Evolutionary conservation across 1,139 yeast genomes (phyloP).

Genomic region (Yamadazyma dendronema): DNA sequence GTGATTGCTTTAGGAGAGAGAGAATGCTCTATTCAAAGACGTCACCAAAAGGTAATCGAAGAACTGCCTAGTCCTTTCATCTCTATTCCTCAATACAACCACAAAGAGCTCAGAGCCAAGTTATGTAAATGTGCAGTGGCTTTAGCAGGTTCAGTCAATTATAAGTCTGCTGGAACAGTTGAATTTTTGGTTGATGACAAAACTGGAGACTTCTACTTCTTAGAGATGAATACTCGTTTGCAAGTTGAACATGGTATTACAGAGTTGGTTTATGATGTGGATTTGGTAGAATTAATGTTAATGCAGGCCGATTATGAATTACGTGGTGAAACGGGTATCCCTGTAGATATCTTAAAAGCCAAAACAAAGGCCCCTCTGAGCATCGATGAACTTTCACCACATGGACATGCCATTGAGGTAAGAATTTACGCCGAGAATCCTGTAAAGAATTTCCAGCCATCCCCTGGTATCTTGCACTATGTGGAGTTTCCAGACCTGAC

Average conservation of each 20-base stretch:
- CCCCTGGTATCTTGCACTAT: slow-evolving; percentile 32
- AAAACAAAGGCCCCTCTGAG: slow-evolving; percentile 14
- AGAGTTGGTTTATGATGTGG: slow-evolving; percentile 32
- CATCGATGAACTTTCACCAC: slow-evolving; percentile 23
- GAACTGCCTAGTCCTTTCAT: slow-evolving; percentile 44
- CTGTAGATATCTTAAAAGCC: slow-evolving; percentile 15
- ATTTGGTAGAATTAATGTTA: slow-evolving; percentile 31
- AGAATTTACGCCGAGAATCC: slow-evolving; percentile 40
- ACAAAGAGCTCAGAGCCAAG: slow-evolving; percentile 16
- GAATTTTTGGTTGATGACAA: slow-evolving; percentile 34
- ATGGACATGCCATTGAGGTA: slow-evolving; percentile 36
- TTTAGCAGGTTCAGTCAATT: slow-evolving; percentile 26
- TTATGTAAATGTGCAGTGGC: slow-evolving; percentile 24
- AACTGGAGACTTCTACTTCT: slow-evolving; percentile 28
- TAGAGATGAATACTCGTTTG: slow-evolving; percentile 36
- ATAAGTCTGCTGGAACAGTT: slow-evolving; percentile 38
- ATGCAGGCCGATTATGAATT: slow-evolving; percentile 31
- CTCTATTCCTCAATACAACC: slow-evolving; percentile 11
- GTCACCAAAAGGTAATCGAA: slow-evolving; percentile 51
- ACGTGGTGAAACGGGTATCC: slow-evolving; percentile 22
- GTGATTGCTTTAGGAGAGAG: slow-evolving; percentile 46
- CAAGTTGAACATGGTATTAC: slow-evolving; percentile 41
- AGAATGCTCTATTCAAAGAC: slow-evolving; percentile 48
- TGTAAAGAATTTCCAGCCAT: slow-evolving; percentile 31
- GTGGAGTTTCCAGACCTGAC: slow-evolving; percentile 18